Conservation (phyloP, 306 rosid genomes). For the Sphenostylis stenocarpa region DNA sequence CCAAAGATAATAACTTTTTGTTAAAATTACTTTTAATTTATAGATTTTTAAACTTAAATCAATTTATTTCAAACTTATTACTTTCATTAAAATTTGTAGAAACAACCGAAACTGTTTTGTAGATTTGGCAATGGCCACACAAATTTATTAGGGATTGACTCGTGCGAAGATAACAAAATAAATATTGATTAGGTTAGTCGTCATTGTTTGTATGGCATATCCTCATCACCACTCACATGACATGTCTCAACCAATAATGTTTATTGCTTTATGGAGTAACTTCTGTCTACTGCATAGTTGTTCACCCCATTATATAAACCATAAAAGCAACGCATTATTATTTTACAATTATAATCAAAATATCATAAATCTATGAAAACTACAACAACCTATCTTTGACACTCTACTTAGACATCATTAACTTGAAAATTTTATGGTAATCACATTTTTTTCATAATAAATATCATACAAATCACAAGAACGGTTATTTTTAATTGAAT, state of each 20-base stretch:
- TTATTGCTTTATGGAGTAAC: slow-evolving; percentile 12
- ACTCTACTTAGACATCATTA: not conserved
- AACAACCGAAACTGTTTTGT: not conserved
- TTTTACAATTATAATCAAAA: not conserved
- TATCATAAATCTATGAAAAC: not conserved
- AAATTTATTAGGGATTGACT: not conserved
- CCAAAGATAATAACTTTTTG: no score
- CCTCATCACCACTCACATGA: slow-evolving; percentile 36
- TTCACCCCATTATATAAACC: slow-evolving; percentile 31
- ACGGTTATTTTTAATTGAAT: no score
- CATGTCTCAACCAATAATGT: slow-evolving; percentile 43
- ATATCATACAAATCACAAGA: no score
- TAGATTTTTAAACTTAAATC: no score
- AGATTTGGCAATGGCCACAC: not conserved
- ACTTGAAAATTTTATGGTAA: not conserved
- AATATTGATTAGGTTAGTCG: slow-evolving; percentile 27
- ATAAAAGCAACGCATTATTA: slow-evolving; percentile 24
- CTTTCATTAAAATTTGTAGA: no score
- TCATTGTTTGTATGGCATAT: slow-evolving; percentile 26
- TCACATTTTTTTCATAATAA: no score
- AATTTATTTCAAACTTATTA: no score
- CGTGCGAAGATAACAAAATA: not conserved
- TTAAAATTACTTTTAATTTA: no score
- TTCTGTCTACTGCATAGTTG: not conserved
- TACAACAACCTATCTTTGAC: not conserved